Evolutionary conservation across 23 red algal genomes (phyloP).

Genomic region (Cyanidiococcus yangmingshanensis): DNA sequence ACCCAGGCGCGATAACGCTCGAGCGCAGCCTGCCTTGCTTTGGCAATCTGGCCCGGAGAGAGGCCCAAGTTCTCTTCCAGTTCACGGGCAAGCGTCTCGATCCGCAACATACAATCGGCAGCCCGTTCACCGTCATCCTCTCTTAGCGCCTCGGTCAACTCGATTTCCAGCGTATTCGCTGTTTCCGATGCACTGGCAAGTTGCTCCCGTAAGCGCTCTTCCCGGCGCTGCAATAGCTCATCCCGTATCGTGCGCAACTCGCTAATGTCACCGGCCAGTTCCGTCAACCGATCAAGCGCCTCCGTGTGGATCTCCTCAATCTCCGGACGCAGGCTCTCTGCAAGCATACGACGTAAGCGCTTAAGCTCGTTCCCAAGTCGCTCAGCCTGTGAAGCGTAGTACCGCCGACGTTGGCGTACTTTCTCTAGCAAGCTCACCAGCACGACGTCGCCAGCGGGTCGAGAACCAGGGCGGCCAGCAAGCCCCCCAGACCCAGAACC

Average conservation of each 20-base stretch:
- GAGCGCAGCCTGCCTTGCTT: background rate
- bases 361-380: background rate
- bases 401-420: background rate
- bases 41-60: background rate
- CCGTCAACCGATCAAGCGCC: background rate
- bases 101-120: conserved; percentile 5
- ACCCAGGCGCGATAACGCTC: conserved; percentile 15
- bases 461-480: background rate
- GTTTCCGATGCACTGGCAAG: background rate
- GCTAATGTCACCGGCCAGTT: background rate
- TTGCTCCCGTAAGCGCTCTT: background rate
- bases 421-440: background rate
- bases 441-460: background rate
- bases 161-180: background rate
- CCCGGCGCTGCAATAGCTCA: conserved; percentile 12
- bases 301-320: conserved; percentile 4
- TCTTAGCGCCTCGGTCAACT: background rate
- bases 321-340: background rate
- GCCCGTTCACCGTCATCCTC: conserved; percentile 13
- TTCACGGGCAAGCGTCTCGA: background rate
- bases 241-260: background rate
- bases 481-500: background rate
- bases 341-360: background rate
- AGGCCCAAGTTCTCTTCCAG: background rate
- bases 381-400: background rate